These are phyloP conservation scores for Liquidambar formosana DNA, from an alignment of 164 flowering plant genomes.

Conservation along the genomic window DNA sequence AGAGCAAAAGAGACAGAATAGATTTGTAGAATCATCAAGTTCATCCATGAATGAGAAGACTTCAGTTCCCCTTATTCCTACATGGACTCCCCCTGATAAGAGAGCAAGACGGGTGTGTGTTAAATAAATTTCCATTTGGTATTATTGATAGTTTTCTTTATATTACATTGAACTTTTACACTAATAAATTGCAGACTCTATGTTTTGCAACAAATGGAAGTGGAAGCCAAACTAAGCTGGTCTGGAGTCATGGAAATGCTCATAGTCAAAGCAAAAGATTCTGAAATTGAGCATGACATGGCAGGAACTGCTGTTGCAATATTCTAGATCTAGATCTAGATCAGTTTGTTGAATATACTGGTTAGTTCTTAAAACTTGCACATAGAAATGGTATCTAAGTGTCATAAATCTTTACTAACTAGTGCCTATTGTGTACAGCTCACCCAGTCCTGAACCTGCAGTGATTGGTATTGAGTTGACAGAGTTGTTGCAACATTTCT, in stretches of 20 bases:
- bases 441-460: background rate
- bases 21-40: constrained; percentile 22
- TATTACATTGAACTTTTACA: background rate
- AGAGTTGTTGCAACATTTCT: background rate
- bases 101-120: constrained; percentile 70
- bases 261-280: constrained; percentile 30
- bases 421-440: background rate
- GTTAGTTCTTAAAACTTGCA: constrained; percentile 2
- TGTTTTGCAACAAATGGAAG: constrained; percentile 58
- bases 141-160: background rate
- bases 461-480: background rate
- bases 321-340: background rate
- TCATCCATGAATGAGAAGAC: constrained; percentile 37
- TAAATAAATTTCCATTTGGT: background rate
- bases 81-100: constrained; percentile 77
- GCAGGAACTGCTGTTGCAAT: constrained; percentile 3
- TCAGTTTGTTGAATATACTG: constrained; percentile 6
- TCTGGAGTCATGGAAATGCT: constrained; percentile 55
- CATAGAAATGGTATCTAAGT: background rate
- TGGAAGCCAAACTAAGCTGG: constrained; percentile 77
- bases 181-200: constrained; percentile 50
- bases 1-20: constrained; percentile 50
- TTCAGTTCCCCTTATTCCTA: constrained; percentile 25
- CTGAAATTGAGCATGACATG: constrained; percentile 7
- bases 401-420: background rate